These are phyloP conservation scores for Hymenoscyphus fraxineus DNA, from an alignment of 2,329 filamentous ascomycete species.

Conservation along the genomic window DNA sequence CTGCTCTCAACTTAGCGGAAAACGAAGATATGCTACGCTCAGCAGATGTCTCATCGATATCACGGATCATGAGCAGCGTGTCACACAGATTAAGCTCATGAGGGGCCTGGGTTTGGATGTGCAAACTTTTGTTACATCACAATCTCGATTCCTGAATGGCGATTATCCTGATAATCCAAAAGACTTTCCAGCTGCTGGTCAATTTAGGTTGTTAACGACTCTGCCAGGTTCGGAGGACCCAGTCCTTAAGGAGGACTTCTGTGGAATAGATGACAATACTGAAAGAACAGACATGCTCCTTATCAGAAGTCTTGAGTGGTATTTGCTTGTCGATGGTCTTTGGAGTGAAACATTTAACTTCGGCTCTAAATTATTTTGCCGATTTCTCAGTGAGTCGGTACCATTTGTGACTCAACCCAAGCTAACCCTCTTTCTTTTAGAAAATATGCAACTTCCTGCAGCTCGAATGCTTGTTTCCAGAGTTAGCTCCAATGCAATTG, in stretches of 20 bases:
- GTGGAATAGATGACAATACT: constrained; percentile 61
- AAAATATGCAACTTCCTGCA: constrained; percentile 46
- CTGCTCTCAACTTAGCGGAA: constrained; percentile 68
- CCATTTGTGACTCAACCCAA: neutral
- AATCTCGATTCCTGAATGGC: constrained; percentile 54
- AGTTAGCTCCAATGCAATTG: constrained; percentile 45
- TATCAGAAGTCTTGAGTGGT: constrained; percentile 82
- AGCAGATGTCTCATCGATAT: constrained; percentile 75
- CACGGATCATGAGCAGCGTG: constrained; percentile 59
- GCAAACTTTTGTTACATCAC: constrained; percentile 67
- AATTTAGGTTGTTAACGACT: constrained; percentile 48
- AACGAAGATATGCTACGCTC: constrained; percentile 66
- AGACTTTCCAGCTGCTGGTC: constrained; percentile 40
- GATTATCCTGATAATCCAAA: constrained; percentile 41
- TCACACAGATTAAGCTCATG: constrained; percentile 70
- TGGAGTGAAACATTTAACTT: constrained; percentile 68
- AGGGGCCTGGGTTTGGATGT: constrained; percentile 69
- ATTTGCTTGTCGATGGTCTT: constrained; percentile 67
- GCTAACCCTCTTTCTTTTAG: constrained; percentile 29
- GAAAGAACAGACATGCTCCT: constrained; percentile 64
- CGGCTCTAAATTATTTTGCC: constrained; percentile 72
- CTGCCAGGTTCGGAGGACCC: constrained; percentile 42
- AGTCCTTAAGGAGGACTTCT: constrained; percentile 62
- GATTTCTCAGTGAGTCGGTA: constrained; percentile 69
- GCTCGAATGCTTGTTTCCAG: constrained; percentile 50